Conservation (phyloP, 345 rosid genomes). For the Brassica nigra region DNA sequence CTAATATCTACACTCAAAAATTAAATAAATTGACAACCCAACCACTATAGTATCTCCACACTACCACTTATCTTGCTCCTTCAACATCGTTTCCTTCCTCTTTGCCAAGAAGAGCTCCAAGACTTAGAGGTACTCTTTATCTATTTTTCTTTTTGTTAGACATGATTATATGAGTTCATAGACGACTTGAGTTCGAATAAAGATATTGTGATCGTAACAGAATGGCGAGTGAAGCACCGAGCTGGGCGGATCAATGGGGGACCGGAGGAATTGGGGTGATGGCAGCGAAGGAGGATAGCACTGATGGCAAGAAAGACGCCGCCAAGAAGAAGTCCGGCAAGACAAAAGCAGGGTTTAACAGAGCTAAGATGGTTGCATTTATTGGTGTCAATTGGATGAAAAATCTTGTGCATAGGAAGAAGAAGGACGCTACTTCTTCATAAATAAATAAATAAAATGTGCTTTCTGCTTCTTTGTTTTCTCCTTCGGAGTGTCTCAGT, state of each 20-base stretch:
- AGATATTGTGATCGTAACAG: neutral
- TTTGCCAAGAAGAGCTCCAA: conserved; percentile 31
- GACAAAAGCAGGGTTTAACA: conserved; percentile 43
- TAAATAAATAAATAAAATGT: neutral
- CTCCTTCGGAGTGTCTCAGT: neutral
- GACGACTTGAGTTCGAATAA: neutral
- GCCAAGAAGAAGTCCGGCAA: conserved; percentile 44
- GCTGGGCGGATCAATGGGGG: conserved; percentile 99
- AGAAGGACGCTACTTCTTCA: conserved; percentile 39
- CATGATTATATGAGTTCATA: neutral
- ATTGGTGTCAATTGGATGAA: conserved; percentile 68
- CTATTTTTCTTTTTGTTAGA: neutral
- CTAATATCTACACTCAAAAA: conserved; percentile 9
- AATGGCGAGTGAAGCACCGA: conserved; percentile 79
- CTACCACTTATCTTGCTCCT: conserved; percentile 20
- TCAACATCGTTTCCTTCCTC: neutral
- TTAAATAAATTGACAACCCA: conserved; percentile 32
- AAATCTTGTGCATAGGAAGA: conserved; percentile 49
- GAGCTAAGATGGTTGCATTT: conserved; percentile 47
- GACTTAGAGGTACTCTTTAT: conserved; percentile 24
- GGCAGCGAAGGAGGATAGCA: conserved; percentile 46
- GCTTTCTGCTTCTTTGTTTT: neutral
- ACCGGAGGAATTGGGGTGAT: conserved; percentile 68
- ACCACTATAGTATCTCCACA: conserved; percentile 32
- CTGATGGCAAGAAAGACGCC: conserved; percentile 43